Base-by-base conservation (phyloP, 495 filamentous ascomycete species). In the Tuber calosporum region DNA sequence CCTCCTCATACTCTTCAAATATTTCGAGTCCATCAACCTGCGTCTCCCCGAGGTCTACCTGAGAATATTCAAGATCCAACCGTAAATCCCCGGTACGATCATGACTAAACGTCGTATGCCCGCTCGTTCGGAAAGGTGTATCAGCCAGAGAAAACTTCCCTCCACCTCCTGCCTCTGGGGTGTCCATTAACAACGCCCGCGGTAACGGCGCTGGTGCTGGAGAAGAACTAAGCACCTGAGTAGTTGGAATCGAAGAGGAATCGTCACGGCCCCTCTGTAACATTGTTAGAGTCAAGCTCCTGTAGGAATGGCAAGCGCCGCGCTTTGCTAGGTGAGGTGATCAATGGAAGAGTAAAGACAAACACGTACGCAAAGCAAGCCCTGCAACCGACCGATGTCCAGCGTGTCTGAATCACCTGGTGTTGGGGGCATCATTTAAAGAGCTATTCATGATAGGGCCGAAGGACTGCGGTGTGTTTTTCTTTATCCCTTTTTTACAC, bases 1-100 rank as follows among this genome's bases (percentile, higher is more conserved):
- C 70, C 1, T 22, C 26, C 70, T 36, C 67, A 30, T 48, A 69
- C 13, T 38, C 37, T 9, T 15, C 43, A 13, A 42, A 68, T 4
- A 62, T 26, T n/a, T 53, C 66, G 6, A 6, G 62, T n/a, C 68
- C 66, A 71, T 79, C 78, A 34, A 75, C 66, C 58, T 79, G 78
- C 4, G 78, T 79, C n/a, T 76, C 77, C 1, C 73, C 78, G 45
- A 79, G 71, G 45, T 79, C 78, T 19, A 71, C 41, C 40, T 79
- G 77, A 7, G 73, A 73, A 22, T 71, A 74, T 8, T 43, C 66
- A 20, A 69, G 53, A 36, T 66, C 69, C 11, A 80, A 74, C 9
- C 69, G 74, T 7, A 80, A 67, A 68, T 70, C 69, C 4, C 78
- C 77, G 4, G 78, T 58, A 34, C 67, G 74, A 62, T 80, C 77